Evolutionary conservation across 495 filamentous ascomycete genomes (phyloP).

Genomic region (Trichodelitschia bisporula): DNA sequence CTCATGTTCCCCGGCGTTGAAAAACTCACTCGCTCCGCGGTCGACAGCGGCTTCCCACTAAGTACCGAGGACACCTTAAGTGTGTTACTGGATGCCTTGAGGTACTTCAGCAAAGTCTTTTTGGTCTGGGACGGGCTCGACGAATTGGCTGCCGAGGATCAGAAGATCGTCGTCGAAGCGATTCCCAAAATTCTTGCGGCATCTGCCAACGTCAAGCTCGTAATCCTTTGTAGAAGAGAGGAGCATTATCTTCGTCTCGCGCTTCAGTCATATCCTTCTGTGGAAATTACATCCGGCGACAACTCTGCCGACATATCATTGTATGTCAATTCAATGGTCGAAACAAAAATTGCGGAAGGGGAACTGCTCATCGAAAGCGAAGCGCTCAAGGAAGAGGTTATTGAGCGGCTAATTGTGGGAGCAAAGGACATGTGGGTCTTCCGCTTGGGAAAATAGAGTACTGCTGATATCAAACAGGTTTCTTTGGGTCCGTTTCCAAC

Average conservation of each 20-base stretch:
- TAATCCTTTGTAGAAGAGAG: conserved; percentile 4
- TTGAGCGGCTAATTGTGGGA: conserved; percentile 1
- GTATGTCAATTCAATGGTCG: background rate
- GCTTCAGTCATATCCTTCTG: background rate
- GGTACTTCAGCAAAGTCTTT: conserved; percentile 1
- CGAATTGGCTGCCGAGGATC: conserved; percentile 2
- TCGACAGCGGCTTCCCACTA: background rate
- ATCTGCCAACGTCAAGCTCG: conserved; percentile 1
- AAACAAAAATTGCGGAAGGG: background rate
- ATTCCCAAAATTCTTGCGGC: background rate
- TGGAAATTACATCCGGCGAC: conserved; percentile 1
- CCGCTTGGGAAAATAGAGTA: conserved; percentile 1
- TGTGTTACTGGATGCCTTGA: conserved; percentile 1
- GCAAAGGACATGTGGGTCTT: conserved; percentile 6
- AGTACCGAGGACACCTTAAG: background rate
- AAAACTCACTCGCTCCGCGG: background rate
- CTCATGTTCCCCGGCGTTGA: conserved; percentile 1
- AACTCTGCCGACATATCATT: background rate
- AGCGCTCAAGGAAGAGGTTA: conserved; percentile 2
- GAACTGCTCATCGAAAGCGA: conserved; percentile 1
- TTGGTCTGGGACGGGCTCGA: conserved; percentile 8
- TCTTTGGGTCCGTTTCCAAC: conserved; percentile 9
- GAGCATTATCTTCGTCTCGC: conserved; percentile 1
- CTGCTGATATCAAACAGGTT: conserved; percentile 4
- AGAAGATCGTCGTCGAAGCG: background rate